A percentile compares a stretch with the other conserved stretches of the same genome.
Evolutionary conservation across 768 basidiomycete species (phyloP).

Genomic region (Pulveroboletus ravenelii): DNA sequence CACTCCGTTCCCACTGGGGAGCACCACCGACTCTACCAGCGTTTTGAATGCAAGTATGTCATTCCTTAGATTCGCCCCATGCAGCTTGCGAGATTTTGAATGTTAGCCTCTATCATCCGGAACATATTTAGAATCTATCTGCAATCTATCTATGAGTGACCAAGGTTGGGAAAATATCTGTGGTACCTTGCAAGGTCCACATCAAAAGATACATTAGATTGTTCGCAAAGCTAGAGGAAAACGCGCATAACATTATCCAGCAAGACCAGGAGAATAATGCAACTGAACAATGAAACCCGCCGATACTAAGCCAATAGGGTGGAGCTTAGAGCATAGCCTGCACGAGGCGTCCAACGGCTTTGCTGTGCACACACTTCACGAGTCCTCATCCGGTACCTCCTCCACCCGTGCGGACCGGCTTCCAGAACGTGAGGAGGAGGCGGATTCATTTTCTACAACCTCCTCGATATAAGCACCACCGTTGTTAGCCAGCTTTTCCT

Average conservation of each 20-base stretch:
- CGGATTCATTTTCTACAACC: constrained; percentile 29
- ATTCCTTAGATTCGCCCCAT: too few species aligned
- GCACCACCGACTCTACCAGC: too few species aligned
- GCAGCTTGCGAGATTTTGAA: too few species aligned
- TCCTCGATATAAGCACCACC: constrained; percentile 39
- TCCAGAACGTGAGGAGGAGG: constrained; percentile 29
- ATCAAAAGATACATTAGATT: neutral
- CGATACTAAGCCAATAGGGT: neutral
- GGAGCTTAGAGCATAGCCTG: neutral
- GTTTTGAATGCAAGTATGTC: too few species aligned
- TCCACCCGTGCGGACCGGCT: constrained; percentile 41
- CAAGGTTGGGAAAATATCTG: constrained; percentile 40
- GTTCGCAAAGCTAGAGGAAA: neutral
- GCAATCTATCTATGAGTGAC: too few species aligned
- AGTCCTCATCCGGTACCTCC: constrained; percentile 42
- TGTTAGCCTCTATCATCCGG: too few species aligned
- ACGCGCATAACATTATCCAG: neutral
- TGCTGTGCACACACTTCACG: constrained; percentile 7
- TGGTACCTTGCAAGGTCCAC: neutral
- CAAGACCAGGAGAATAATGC: constrained; percentile 37
- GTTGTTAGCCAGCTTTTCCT: constrained; percentile 38
- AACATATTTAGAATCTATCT: too few species aligned
- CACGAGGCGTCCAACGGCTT: neutral
- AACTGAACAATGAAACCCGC: neutral
- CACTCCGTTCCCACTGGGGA: too few species aligned